A percentile compares a stretch with the other conserved stretches of the same genome.
phyloP scores from a whole-genome alignment of 129 eudicot genomes.

The Flaveria robusta region DNA sequence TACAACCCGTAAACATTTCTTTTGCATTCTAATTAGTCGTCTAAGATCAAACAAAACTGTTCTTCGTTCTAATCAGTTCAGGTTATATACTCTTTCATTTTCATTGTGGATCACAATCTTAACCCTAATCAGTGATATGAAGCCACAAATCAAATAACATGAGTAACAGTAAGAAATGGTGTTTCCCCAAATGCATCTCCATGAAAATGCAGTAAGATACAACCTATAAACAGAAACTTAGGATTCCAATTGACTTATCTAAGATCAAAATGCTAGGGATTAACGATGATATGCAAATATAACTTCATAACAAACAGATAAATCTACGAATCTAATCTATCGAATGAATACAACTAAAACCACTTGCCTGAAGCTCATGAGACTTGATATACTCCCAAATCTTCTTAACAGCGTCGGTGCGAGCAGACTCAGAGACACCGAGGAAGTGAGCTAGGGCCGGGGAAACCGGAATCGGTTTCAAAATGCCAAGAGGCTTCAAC shows the following conservation, averaged over 20 bases:
- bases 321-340: not conserved
- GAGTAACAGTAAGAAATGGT: no score
- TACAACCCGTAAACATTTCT: no score
- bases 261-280: not conserved
- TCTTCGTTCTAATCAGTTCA: not conserved
- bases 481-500: conserved; percentile 23
- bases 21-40: no score
- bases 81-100: not conserved
- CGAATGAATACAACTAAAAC: not conserved
- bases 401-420: conserved; percentile 41
- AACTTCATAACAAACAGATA: not conserved
- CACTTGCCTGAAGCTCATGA: conserved; percentile 41
- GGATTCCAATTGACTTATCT: not conserved
- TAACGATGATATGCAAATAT: not conserved
- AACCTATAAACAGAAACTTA: not conserved
- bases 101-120: not conserved
- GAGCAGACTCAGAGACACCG: conserved; percentile 39
- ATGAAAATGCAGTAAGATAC: not conserved
- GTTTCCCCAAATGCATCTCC: not conserved
- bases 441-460: conserved; percentile 44
- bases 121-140: not conserved
- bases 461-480: conserved; percentile 37
- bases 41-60: not conserved
- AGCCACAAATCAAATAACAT: not conserved
- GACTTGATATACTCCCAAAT: conserved; percentile 43